Conservation (phyloP, 495 filamentous ascomycete species). For the Viridothelium virens region DNA sequence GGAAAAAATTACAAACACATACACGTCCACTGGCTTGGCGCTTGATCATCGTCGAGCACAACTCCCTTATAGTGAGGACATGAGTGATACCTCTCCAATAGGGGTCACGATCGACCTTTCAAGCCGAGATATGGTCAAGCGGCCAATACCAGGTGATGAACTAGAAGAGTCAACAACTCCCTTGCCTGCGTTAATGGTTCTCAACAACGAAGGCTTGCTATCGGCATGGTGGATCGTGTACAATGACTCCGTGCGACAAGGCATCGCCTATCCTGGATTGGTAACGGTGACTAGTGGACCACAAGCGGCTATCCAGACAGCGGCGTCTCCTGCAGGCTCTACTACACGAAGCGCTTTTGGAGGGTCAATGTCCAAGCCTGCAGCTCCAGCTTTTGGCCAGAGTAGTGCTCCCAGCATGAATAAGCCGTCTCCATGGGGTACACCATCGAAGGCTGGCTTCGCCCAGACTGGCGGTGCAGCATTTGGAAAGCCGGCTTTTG, state of each 20-base stretch:
- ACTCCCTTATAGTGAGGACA: conserved; percentile 51
- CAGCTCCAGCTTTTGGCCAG: conserved; percentile 23
- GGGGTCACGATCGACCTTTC: conserved; percentile 79
- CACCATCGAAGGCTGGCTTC: conserved; percentile 12
- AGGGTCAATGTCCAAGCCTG: conserved; percentile 13
- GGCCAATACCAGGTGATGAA: conserved; percentile 65
- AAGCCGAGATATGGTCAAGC: conserved; percentile 57
- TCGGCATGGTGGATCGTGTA: conserved; percentile 88
- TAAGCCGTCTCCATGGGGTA: conserved; percentile 23
- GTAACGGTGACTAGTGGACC: conserved; percentile 38
- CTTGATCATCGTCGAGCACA: conserved; percentile 72
- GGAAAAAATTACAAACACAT: conserved; percentile 54
- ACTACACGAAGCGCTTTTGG: conserved; percentile 20
- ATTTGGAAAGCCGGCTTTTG: conserved; percentile 29
- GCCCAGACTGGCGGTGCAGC: conserved; percentile 15
- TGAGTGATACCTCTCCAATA: conserved; percentile 66
- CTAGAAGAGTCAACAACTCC: conserved; percentile 71
- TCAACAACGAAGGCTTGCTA: conserved; percentile 85
- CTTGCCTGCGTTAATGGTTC: conserved; percentile 73
- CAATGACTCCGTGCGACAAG: conserved; percentile 68
- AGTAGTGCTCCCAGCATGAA: conserved; percentile 22
- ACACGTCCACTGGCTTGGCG: conserved; percentile 61
- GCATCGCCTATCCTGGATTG: conserved; percentile 64
- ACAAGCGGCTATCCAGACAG: conserved; percentile 20
- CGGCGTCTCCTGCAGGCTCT: conserved; percentile 21